Evolutionary conservation across 768 basidiomycete species (phyloP).

Genomic region (Calocera viscosa): DNA sequence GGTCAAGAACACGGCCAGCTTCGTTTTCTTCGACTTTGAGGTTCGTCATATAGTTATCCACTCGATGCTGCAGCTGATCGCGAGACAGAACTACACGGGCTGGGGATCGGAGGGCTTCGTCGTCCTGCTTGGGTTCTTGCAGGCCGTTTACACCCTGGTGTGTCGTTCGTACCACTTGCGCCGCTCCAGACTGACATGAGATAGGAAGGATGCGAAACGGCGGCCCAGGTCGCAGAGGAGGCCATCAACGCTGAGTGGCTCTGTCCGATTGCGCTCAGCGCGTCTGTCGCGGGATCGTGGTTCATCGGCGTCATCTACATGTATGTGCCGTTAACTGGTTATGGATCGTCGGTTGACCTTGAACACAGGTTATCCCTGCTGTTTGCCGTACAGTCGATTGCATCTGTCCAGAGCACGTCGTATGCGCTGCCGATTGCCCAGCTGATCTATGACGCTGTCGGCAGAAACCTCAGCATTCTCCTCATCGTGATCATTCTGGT

Average conservation of each 20-base stretch:
- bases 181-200: slow-evolving; percentile 41
- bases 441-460: slow-evolving; percentile 44
- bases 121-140: slow-evolving; percentile 45
- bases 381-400: slow-evolving; percentile 44
- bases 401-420: slow-evolving; percentile 37
- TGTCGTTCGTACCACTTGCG: neutral
- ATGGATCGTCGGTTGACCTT: neutral
- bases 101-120: slow-evolving; percentile 44
- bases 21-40: slow-evolving; percentile 46
- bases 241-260: slow-evolving; percentile 43
- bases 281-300: slow-evolving; percentile 46
- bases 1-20: slow-evolving; percentile 40
- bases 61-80: neutral
- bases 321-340: neutral
- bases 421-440: slow-evolving; percentile 51
- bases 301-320: slow-evolving; percentile 40
- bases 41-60: slow-evolving; percentile 29
- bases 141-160: slow-evolving; percentile 23
- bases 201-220: slow-evolving; percentile 49
- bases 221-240: slow-evolving; percentile 53
- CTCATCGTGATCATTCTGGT: slow-evolving; percentile 39
- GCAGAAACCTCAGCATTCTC: slow-evolving; percentile 36
- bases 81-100: slow-evolving; percentile 39
- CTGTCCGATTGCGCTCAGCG: slow-evolving; percentile 47
- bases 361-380: slow-evolving; percentile 40